These are phyloP conservation scores for Penicillium olsonii DNA, from an alignment of 2,329 filamentous ascomycete species.

Conservation along the genomic window DNA sequence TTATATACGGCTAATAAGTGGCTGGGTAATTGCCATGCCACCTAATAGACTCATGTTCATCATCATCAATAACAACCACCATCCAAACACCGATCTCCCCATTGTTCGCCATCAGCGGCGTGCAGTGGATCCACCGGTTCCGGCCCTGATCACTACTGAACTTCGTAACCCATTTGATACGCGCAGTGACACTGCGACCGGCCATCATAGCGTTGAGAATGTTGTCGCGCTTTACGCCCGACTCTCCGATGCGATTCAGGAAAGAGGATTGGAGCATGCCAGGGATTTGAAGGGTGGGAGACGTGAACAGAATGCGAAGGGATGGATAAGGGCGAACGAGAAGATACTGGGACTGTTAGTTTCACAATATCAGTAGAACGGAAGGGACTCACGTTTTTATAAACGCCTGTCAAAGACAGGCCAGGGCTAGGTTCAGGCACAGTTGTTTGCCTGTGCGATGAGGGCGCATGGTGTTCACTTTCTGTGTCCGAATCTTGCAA, in stretches of 20 bases:
- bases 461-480: not conserved
- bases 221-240: slow-evolving; percentile 53
- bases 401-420: slow-evolving; percentile 47
- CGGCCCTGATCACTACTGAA: slow-evolving; percentile 58
- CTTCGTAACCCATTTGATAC: slow-evolving; percentile 67
- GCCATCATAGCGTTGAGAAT: slow-evolving; percentile 62
- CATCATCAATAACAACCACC: slow-evolving; percentile 71
- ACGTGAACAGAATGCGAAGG: slow-evolving; percentile 68
- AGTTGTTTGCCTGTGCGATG: not conserved
- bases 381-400: slow-evolving; percentile 53
- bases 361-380: not conserved
- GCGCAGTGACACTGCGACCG: slow-evolving; percentile 71
- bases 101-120: slow-evolving; percentile 67
- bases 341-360: slow-evolving; percentile 34
- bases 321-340: slow-evolving; percentile 61
- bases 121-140: slow-evolving; percentile 76
- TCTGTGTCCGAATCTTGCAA: slow-evolving; percentile 17
- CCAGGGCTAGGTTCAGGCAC: not conserved
- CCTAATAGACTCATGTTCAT: slow-evolving; percentile 38
- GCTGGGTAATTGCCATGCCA: slow-evolving; percentile 17
- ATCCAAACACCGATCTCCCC: slow-evolving; percentile 76
- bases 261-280: slow-evolving; percentile 65
- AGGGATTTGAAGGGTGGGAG: slow-evolving; percentile 65
- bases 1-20: not conserved
- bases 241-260: slow-evolving; percentile 47